A percentile compares a stretch with the other conserved stretches of the same genome.
These are phyloP conservation scores for Suhomyces choctaworum DNA, from an alignment of 1,139 yeast genomes.

Conservation along the genomic window DNA sequence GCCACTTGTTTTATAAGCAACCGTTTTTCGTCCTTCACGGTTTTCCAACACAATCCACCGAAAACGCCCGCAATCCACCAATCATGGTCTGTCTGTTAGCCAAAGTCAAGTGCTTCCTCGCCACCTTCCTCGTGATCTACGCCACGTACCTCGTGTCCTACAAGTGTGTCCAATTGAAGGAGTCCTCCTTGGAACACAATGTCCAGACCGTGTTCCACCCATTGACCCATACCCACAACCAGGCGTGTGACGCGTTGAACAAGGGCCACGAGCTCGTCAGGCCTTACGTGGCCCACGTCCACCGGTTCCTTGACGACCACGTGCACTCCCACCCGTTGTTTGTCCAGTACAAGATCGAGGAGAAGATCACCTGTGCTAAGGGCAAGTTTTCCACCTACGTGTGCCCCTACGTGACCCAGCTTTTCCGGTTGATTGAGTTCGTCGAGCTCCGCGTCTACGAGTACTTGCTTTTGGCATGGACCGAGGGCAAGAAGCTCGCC, in stretches of 20 bases:
- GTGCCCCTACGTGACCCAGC: constrained; percentile 30
- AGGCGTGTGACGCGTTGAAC: constrained; percentile 38
- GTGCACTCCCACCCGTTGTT: constrained; percentile 39
- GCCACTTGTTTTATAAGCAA: constrained; percentile 2
- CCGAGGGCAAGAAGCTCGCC: constrained; percentile 14
- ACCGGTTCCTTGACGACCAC: constrained; percentile 36
- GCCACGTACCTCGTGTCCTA: constrained; percentile 40
- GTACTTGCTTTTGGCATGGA: constrained; percentile 19
- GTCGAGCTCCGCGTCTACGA: constrained; percentile 31
- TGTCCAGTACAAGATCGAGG: constrained; percentile 36
- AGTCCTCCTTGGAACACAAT: constrained; percentile 32
- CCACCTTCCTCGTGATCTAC: constrained; percentile 35
- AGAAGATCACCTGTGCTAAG: constrained; percentile 25
- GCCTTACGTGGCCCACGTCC: constrained; percentile 34
- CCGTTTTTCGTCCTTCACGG: neutral
- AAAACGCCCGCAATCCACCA: neutral
- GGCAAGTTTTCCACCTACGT: constrained; percentile 23
- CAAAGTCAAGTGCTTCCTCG: constrained; percentile 29
- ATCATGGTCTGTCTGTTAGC: constrained; percentile 19
- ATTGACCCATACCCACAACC: constrained; percentile 35
- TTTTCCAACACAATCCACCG: too few relatives aligned
- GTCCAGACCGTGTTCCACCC: constrained; percentile 39
- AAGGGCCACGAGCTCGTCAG: constrained; percentile 29
- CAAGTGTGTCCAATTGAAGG: constrained; percentile 41
- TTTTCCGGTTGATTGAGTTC: constrained; percentile 34